Evolutionary conservation across 2,329 filamentous ascomycete genomes (phyloP).

Genomic region (Aspergillus floridensis): DNA sequence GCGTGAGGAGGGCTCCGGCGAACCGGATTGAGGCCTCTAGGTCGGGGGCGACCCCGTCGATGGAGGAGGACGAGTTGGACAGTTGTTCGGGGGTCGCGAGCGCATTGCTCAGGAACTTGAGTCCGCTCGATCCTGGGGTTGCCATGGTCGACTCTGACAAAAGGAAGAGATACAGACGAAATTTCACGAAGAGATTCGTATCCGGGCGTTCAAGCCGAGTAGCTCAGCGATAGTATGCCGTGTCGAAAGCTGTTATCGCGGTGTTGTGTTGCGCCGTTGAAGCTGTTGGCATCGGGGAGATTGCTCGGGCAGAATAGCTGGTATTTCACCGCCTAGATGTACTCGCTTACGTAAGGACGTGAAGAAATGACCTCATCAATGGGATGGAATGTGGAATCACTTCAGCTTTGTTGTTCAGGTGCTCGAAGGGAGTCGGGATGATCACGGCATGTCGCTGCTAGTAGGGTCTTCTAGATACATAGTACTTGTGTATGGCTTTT

Average conservation of each 20-base stretch:
- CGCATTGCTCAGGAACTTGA: slow-evolving; percentile 45
- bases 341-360: neutral
- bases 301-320: neutral
- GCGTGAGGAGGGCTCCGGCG: slow-evolving; percentile 46
- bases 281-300: neutral
- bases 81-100: slow-evolving; percentile 47
- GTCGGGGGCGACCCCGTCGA: slow-evolving; percentile 43
- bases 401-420: neutral
- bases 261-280: neutral
- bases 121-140: slow-evolving; percentile 21
- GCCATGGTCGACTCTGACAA: slow-evolving; percentile 20
- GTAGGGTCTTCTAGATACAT: too few species aligned
- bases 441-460: neutral
- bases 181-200: neutral
- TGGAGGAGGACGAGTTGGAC: slow-evolving; percentile 42
- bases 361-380: neutral
- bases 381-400: neutral
- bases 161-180: neutral
- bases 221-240: neutral
- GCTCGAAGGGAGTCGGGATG: neutral
- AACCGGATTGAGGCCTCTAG: slow-evolving; percentile 46
- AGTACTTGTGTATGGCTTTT: too few species aligned
- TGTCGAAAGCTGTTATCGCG: neutral
- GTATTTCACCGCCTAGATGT: neutral
- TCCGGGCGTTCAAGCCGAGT: neutral